Conservation (phyloP, 2,329 filamentous ascomycete species). For the Curvularia verruculosa region DNA sequence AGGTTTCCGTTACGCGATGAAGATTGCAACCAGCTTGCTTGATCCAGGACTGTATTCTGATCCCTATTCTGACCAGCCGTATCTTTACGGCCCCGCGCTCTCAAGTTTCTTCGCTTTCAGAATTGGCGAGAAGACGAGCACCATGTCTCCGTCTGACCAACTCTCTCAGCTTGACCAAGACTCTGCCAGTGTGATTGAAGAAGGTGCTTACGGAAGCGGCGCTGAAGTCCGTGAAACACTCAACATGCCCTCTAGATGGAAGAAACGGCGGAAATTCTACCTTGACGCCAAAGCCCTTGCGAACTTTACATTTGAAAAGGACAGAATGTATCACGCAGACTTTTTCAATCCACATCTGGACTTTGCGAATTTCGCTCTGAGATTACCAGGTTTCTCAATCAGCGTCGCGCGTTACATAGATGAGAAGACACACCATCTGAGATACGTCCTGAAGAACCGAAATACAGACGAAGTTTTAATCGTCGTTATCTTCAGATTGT, state of each 20-base stretch:
- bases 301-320: constrained; percentile 52
- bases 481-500: constrained; percentile 54
- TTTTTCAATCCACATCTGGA: constrained; percentile 59
- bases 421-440: constrained; percentile 55
- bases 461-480: constrained; percentile 51
- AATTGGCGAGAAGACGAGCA: constrained; percentile 35
- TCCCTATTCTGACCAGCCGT: constrained; percentile 47
- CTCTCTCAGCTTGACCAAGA: constrained; percentile 28
- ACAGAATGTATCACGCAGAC: constrained; percentile 53
- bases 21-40: constrained; percentile 44
- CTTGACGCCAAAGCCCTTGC: constrained; percentile 45
- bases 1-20: constrained; percentile 46
- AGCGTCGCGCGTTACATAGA: constrained; percentile 55
- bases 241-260: constrained; percentile 47
- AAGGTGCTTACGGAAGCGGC: constrained; percentile 50
- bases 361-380: constrained; percentile 54
- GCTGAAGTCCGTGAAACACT: constrained; percentile 34
- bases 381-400: constrained; percentile 54
- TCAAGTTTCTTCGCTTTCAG: constrained; percentile 43
- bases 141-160: constrained; percentile 29
- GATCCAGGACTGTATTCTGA: constrained; percentile 48
- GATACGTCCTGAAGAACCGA: constrained; percentile 55
- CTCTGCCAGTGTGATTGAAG: constrained; percentile 46
- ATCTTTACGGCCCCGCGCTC: constrained; percentile 46
- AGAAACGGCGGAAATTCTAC: constrained; percentile 55